Percentiles rank a stretch among this genome's conserved stretches.
Conservation (phyloP, 2,329 filamentous ascomycete genomes). For the Apiospora kogelbergensis region DNA sequence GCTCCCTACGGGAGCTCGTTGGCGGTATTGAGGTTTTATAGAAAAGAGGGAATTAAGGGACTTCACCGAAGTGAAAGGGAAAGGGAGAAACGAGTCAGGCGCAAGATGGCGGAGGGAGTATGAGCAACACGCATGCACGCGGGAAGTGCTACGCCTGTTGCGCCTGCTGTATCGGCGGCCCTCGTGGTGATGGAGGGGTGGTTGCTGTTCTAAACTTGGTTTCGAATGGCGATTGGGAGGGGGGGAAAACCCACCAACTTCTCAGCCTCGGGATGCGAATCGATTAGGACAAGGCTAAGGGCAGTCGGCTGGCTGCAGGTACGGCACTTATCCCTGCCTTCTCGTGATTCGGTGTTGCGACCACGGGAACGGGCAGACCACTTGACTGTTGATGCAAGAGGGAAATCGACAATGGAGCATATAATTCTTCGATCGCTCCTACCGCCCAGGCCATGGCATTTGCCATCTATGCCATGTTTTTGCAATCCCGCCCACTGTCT, state of each 20-base stretch:
- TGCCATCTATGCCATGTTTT: not conserved
- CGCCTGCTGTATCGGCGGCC: not conserved
- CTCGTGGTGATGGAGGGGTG: constrained; percentile 4
- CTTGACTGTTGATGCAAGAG: not conserved
- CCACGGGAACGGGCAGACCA: not conserved
- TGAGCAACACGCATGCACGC: constrained; percentile 7
- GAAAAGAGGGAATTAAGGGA: not conserved
- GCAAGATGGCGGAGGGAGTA: not conserved
- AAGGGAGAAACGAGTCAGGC: not conserved
- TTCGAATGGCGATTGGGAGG: not conserved
- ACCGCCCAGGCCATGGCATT: not conserved
- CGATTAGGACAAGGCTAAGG: constrained; percentile 1
- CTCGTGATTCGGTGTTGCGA: not conserved
- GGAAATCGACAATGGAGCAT: not conserved
- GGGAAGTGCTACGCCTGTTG: not conserved
- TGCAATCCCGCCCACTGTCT: not conserved
- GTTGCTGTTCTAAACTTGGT: not conserved
- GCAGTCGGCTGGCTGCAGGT: constrained; percentile 3
- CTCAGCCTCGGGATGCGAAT: not conserved
- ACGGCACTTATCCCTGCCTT: not conserved
- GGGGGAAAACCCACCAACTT: not conserved
- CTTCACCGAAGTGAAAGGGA: not conserved
- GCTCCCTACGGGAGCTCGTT: constrained; percentile 13
- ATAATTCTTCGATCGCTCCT: not conserved
- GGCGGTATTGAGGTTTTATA: constrained; percentile 13